phyloP scores from a whole-genome alignment of 805 yeast genomes.

The Brettanomyces nanus region DNA sequence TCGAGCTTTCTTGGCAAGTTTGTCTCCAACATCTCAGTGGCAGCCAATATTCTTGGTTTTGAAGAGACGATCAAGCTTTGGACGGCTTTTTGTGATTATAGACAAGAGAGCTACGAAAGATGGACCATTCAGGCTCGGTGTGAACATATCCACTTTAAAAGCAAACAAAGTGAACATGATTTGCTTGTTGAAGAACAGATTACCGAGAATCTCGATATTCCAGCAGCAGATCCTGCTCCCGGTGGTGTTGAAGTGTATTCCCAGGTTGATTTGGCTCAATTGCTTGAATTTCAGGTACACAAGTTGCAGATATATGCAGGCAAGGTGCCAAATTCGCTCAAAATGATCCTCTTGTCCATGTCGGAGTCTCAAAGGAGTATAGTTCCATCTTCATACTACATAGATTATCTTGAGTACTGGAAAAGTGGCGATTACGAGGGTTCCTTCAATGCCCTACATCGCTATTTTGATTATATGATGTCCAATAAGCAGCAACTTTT shows the following conservation, averaged over 20 bases:
- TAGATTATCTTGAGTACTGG: constrained; percentile 53
- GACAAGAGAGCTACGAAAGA: constrained; percentile 20
- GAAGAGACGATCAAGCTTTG: constrained; percentile 37
- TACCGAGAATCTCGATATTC: not conserved
- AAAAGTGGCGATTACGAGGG: constrained; percentile 54
- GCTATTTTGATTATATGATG: constrained; percentile 68
- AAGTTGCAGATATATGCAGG: constrained; percentile 45
- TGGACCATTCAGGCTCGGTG: constrained; percentile 10
- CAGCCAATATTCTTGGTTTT: constrained; percentile 37
- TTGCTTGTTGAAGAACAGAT: not conserved
- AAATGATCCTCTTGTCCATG: constrained; percentile 35
- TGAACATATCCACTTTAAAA: too few species aligned
- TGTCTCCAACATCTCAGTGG: constrained; percentile 30
- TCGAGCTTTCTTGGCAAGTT: constrained; percentile 40
- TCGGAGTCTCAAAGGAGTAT: constrained; percentile 36
- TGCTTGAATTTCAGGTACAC: constrained; percentile 46
- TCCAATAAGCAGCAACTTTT: constrained; percentile 53
- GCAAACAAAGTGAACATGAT: not conserved
- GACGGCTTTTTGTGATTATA: constrained; percentile 31
- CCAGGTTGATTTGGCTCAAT: constrained; percentile 39
- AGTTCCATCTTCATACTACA: constrained; percentile 43
- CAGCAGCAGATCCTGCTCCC: not conserved
- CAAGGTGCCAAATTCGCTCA: constrained; percentile 37
- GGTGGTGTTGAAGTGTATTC: constrained; percentile 21
- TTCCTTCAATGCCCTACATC: constrained; percentile 47